Percentiles rank a stretch among this genome's conserved stretches.
Evolutionary conservation across 495 filamentous ascomycete species (phyloP).

Genomic region (Daldinia concentrica): DNA sequence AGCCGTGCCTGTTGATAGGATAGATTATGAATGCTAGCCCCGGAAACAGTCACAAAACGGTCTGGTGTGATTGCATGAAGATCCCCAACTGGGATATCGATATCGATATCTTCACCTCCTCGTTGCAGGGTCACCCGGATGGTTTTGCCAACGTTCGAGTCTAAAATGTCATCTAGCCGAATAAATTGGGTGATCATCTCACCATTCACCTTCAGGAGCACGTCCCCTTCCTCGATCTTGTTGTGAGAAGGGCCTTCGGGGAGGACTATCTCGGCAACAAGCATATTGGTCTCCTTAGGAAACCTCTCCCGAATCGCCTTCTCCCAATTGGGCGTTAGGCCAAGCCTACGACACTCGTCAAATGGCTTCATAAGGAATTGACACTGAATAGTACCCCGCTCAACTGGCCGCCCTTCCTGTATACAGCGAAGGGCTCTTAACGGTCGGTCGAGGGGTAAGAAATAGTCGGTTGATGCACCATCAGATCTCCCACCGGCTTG

Average conservation of each 20-base stretch:
- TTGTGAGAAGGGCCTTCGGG: conserved; percentile 87
- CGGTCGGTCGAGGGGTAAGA: conserved; percentile 91
- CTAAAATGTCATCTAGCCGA: conserved; percentile 90
- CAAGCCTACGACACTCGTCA: conserved; percentile 93
- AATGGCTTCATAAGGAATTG: conserved; percentile 98
- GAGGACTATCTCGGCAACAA: conserved; percentile 93
- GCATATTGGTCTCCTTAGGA: conserved; percentile 94
- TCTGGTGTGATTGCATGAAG: conserved; percentile 95
- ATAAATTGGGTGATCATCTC: conserved; percentile 95
- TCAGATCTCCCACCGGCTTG: conserved; percentile 95
- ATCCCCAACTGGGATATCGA: conserved; percentile 87
- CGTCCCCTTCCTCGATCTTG: conserved; percentile 92
- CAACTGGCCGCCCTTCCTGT: conserved; percentile 74
- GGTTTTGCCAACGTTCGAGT: conserved; percentile 80
- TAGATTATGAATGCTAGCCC: conserved; percentile 91
- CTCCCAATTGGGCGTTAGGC: conserved; percentile 87
- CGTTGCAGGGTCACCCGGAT: conserved; percentile 83
- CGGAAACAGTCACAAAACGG: conserved; percentile 91
- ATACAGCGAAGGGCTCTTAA: conserved; percentile 87
- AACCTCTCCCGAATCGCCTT: conserved; percentile 79
- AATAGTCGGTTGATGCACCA: conserved; percentile 97
- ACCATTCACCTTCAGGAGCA: conserved; percentile 93
- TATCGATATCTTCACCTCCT: conserved; percentile 86
- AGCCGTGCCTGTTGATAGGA: conserved; percentile 96
- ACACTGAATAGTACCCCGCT: conserved; percentile 94